Evolutionary conservation across 2,329 filamentous ascomycete species (phyloP).

Genomic region (Sarocladium oryzae): DNA sequence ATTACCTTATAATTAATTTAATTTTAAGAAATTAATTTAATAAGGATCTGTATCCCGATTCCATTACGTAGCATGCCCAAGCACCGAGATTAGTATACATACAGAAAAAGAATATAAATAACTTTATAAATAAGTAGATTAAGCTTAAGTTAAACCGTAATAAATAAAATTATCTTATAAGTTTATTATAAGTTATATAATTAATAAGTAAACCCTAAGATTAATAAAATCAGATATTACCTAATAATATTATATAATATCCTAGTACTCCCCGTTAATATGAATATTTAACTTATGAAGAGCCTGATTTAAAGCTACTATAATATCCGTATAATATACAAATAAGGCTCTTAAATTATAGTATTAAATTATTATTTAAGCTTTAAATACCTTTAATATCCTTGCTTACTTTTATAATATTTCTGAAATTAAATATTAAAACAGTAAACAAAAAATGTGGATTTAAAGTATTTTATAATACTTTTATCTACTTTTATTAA

Average conservation of each 20-base stretch:
- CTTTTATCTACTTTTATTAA: slow-evolving; percentile 3
- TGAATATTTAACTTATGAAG: slow-evolving; percentile 1
- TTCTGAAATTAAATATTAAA: neutral
- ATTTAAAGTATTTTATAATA: slow-evolving; percentile 1
- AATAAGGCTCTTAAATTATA: neutral
- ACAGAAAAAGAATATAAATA: no score
- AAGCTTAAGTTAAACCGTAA: no score
- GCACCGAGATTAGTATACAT: no score
- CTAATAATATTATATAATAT: neutral
- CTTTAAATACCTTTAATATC: neutral
- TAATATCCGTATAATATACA: slow-evolving; percentile 2
- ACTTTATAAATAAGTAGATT: no score
- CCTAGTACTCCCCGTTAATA: neutral
- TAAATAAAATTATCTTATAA: no score
- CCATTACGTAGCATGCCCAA: no score
- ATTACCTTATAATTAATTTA: no score
- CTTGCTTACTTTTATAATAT: neutral
- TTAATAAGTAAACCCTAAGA: no score
- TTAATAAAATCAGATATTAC: no score
- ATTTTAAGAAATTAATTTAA: no score
- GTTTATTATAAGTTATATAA: no score
- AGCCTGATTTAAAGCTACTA: neutral
- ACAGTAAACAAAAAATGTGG: neutral
- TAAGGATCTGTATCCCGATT: no score
- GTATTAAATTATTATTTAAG: neutral